Conservation (phyloP, 495 filamentous ascomycete species). For the Hypomontagnella submonticulosa region DNA sequence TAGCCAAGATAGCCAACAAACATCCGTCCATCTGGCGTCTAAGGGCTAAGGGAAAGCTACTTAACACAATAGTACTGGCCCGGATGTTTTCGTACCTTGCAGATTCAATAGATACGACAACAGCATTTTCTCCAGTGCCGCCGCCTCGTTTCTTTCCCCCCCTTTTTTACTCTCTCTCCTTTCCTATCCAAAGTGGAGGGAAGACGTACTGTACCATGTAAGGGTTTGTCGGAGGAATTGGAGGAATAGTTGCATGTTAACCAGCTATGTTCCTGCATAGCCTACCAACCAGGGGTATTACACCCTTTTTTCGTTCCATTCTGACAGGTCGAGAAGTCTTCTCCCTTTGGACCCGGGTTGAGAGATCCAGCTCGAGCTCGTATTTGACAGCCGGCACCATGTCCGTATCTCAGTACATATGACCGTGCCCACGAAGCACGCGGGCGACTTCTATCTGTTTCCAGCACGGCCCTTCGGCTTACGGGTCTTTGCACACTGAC, state of each 20-base stretch:
- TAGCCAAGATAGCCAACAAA: too few species aligned
- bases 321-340: constrained; percentile 20
- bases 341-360: constrained; percentile 31
- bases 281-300: constrained; percentile 30
- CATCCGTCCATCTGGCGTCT: constrained; percentile 11
- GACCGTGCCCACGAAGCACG: constrained; percentile 24
- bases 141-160: constrained; percentile 11
- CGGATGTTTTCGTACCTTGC: constrained; percentile 41
- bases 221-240: constrained; percentile 34
- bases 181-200: constrained; percentile 31
- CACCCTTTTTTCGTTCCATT: constrained; percentile 23
- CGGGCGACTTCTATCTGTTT: constrained; percentile 27
- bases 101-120: constrained; percentile 17
- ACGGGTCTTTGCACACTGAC: constrained; percentile 34
- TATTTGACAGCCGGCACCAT: constrained; percentile 40
- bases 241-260: constrained; percentile 37
- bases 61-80: constrained; percentile 10
- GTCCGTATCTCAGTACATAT: constrained; percentile 29
- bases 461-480: constrained; percentile 26
- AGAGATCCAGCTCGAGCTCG: constrained; percentile 44
- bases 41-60: constrained; percentile 11
- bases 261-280: constrained; percentile 37
- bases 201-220: constrained; percentile 12
- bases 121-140: neutral
- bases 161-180: constrained; percentile 13